A percentile compares a stretch with the other conserved stretches of the same genome.
Evolutionary conservation across 2,329 filamentous ascomycete genomes (phyloP).

Genomic region (Alternaria angustiovoidea): DNA sequence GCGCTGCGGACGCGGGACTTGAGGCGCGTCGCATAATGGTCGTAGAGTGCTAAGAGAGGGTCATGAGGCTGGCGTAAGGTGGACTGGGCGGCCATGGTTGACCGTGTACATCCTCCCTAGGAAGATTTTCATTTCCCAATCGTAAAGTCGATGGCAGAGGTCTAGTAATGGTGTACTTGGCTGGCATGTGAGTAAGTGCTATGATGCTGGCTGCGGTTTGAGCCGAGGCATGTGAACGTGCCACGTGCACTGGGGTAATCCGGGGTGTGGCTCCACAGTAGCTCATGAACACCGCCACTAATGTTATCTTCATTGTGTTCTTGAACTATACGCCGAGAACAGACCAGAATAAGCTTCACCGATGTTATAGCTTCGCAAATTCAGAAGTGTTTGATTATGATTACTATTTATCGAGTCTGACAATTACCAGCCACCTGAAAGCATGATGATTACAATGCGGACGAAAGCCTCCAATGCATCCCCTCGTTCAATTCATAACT

Average conservation of each 20-base stretch:
- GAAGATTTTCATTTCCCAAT: slow-evolving; percentile 37
- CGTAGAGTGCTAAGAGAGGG: slow-evolving; percentile 56
- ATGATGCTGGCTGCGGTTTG: slow-evolving; percentile 17
- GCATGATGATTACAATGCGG: not conserved
- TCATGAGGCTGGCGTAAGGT: slow-evolving; percentile 67
- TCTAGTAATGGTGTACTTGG: slow-evolving; percentile 15
- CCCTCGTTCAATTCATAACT: not conserved
- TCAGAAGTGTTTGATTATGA: not conserved
- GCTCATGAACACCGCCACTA: not conserved
- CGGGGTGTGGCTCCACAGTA: slow-evolving; percentile 16
- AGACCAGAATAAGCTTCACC: too few species aligned
- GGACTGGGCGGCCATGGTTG: slow-evolving; percentile 83
- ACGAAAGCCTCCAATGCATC: not conserved
- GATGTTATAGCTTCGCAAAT: rapidly evolving
- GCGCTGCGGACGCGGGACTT: slow-evolving; percentile 66
- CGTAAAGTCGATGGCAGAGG: slow-evolving; percentile 8
- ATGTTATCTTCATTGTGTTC: not conserved
- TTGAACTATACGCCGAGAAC: not conserved
- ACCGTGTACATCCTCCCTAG: slow-evolving; percentile 37
- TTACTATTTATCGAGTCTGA: not conserved
- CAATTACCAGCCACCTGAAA: not conserved
- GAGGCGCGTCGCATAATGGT: slow-evolving; percentile 59
- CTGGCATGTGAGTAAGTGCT: slow-evolving; percentile 30
- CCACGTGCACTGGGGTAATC: slow-evolving; percentile 26
- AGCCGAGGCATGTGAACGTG: slow-evolving; percentile 40